Evolutionary conservation across 148 eudicot genomes (phyloP), one percentile per base, ranked within the genome.

Genomic region (Mesembryanthemum crystallinum): DNA sequence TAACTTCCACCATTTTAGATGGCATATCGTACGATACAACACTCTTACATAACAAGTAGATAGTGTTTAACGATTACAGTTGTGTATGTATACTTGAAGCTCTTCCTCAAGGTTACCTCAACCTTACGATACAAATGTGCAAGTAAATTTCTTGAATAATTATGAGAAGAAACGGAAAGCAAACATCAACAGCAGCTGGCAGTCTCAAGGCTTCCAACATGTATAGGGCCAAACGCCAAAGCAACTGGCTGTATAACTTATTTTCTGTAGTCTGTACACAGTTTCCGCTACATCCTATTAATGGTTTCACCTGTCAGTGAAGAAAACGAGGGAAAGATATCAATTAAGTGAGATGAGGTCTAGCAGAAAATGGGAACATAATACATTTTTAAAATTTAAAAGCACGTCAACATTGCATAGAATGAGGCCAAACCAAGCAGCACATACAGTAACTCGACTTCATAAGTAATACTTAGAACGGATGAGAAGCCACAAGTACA

Each of bases 281-380:
- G 52, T 79, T 57, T 62, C 49, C 49, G 45, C 45, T 20, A 57
- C 70, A 14, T 27, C 45, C 75, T 70, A 80, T 42, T 30, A 70
- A 70, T 64, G 57, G 61, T 54, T 80, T 55, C 23, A 71, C 79
- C 83, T 80, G 79, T 24, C 57, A 5, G 43, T 74, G 35, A 45
- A 54, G 1, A 49, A 67, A 67, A 28, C 35, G 30, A 47, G 27
- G 32, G 55, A 75, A 33, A 67, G 45, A 35, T 4, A 24, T 43
- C 58, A 69, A 45, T 27, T 24, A n/a, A 54, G 32, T 10, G 64
- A 49, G 64, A 64, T n/a, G 47, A 17, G 33, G 32, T 45, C 35
- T 75, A 65, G 32, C 52, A 32, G 17, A 35, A 64, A 35, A 42
- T 33, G 8, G 37, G 20, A 62, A 35, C n/a, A 20, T 1, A 21